These are phyloP conservation scores for Termitomyces sp. DNA, from an alignment of 768 basidiomycete genomes.

Conservation along the genomic window DNA sequence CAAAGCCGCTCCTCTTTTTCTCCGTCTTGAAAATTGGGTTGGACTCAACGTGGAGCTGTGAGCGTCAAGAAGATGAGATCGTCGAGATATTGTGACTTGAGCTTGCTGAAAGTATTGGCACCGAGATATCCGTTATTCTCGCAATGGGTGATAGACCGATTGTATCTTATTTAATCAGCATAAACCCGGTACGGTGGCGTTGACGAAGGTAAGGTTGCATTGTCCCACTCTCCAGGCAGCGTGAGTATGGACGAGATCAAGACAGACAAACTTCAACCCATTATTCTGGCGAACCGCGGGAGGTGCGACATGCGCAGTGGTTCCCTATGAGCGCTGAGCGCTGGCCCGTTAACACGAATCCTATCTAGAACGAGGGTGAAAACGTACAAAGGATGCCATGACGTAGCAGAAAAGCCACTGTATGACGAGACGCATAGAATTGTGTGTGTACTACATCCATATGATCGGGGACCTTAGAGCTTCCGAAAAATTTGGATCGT, in stretches of 20 bases:
- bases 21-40: background rate
- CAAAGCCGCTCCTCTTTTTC: background rate
- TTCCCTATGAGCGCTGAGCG: background rate
- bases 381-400: constrained; percentile 1
- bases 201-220: background rate
- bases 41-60: background rate
- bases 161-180: background rate
- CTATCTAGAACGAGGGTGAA: constrained; percentile 2
- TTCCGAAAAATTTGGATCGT: constrained; percentile 1
- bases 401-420: background rate
- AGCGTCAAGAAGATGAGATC: constrained; percentile 1
- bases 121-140: constrained; percentile 4
- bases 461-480: constrained; percentile 1
- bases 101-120: background rate
- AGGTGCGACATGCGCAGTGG: constrained; percentile 1
- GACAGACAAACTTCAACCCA: background rate
- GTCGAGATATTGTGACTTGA: background rate
- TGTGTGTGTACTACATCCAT: background rate
- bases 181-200: background rate
- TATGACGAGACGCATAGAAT: background rate
- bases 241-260: background rate
- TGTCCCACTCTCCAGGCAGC: constrained; percentile 8
- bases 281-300: background rate
- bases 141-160: background rate
- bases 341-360: background rate